Percentiles rank a stretch among this genome's conserved stretches.
phyloP scores from a whole-genome alignment of 805 yeast species.

The Starmerella apicola region DNA sequence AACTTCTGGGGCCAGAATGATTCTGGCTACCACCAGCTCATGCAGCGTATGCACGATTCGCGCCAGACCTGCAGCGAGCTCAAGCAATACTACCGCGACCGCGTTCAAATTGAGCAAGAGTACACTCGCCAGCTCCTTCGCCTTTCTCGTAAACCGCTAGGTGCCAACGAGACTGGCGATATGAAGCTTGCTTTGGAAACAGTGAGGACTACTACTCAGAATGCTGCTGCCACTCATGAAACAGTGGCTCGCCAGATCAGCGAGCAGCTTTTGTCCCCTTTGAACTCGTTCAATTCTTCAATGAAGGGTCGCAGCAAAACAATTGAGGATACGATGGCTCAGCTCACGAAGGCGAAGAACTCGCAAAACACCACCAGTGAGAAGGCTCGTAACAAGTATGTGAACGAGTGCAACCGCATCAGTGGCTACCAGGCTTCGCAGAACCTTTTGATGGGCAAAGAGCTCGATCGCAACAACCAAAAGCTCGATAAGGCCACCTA shows the following conservation, averaged over 20 bases:
- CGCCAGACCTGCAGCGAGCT: slow-evolving; percentile 45
- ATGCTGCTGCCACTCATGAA: slow-evolving; percentile 45
- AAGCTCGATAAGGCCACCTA: slow-evolving; percentile 42
- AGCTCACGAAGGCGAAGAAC: slow-evolving; percentile 38
- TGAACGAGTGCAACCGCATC: slow-evolving; percentile 44
- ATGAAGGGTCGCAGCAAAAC: slow-evolving; percentile 44
- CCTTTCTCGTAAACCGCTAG: slow-evolving; percentile 40
- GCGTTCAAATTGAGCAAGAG: slow-evolving; percentile 57
- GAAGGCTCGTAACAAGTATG: slow-evolving; percentile 36
- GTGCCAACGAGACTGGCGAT: slow-evolving; percentile 48
- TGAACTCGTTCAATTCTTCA: slow-evolving; percentile 39
- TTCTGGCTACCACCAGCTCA: slow-evolving; percentile 43
- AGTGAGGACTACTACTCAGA: slow-evolving; percentile 45
- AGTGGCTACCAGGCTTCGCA: slow-evolving; percentile 50
- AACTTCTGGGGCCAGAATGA: slow-evolving; percentile 46
- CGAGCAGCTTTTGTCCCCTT: slow-evolving; percentile 40
- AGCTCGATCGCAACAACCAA: slow-evolving; percentile 46
- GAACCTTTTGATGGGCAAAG: slow-evolving; percentile 61
- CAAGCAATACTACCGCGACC: slow-evolving; percentile 38
- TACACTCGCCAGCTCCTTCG: slow-evolving; percentile 45
- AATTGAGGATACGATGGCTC: slow-evolving; percentile 44
- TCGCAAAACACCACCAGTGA: slow-evolving; percentile 27
- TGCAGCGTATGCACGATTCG: slow-evolving; percentile 47
- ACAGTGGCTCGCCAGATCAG: slow-evolving; percentile 40
- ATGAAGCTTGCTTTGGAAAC: slow-evolving; percentile 47